Evolutionary conservation across 306 rosid genomes (phyloP).

Genomic region (Lathyrus sativus): DNA sequence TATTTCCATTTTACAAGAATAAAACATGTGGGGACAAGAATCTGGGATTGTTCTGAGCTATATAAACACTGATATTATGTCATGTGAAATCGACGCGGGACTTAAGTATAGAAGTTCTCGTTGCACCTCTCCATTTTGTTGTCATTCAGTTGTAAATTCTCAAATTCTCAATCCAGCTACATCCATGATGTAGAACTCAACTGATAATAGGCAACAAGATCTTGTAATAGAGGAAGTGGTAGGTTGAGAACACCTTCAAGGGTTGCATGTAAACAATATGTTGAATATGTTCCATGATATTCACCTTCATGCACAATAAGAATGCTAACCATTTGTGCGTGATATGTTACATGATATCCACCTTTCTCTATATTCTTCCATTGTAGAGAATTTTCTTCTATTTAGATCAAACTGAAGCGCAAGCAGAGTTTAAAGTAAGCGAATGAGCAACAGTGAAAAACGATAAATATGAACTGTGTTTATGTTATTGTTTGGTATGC

Average conservation of each 20-base stretch:
- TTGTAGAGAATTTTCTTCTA: constrained; percentile 92
- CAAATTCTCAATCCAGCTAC: no score
- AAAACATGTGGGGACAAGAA: no score
- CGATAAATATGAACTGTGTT: constrained; percentile 27
- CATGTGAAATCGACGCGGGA: no score
- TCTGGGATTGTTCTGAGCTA: no score
- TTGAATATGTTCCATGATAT: constrained; percentile 83
- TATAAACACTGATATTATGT: no score
- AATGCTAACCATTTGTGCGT: constrained; percentile 1
- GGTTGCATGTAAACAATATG: constrained; percentile 88
- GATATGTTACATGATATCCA: constrained; percentile 29
- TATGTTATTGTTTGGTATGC: no score
- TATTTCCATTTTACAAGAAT: no score
- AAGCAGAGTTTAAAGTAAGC: constrained; percentile 10
- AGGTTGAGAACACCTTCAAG: constrained; percentile 88
- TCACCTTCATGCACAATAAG: constrained; percentile 95
- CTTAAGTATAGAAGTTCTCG: no score
- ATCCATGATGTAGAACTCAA: no score
- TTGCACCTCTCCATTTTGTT: no score
- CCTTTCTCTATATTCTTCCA: constrained; percentile 79
- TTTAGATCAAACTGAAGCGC: constrained; percentile 81
- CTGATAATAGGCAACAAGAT: constrained; percentile 67
- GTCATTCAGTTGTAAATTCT: no score
- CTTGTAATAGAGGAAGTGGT: constrained; percentile 55
- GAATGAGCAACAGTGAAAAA: constrained; percentile 6